Evolutionary conservation across 2,329 filamentous ascomycete species (phyloP).

Genomic region (Zarea fungicola): DNA sequence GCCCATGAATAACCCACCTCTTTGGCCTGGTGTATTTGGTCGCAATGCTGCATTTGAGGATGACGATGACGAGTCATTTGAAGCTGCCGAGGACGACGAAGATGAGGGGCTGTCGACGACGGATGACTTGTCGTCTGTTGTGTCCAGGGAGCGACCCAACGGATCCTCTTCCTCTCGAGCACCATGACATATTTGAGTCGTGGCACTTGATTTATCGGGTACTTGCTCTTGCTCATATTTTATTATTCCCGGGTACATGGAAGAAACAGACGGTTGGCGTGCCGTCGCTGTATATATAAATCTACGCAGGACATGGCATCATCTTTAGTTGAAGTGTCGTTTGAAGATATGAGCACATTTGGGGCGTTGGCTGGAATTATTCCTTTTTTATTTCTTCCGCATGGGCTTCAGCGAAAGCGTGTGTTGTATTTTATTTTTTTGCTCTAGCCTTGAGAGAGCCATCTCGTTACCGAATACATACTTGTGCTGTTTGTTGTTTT

Average conservation of each 20-base stretch:
- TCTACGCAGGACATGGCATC: not conserved
- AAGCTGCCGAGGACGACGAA: conserved; percentile 29
- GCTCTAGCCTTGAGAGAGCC: too few species aligned
- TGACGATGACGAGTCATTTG: conserved; percentile 24
- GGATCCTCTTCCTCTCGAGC: conserved; percentile 3
- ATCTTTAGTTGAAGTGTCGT: not conserved
- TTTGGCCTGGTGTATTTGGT: conserved; percentile 38
- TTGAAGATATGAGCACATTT: not conserved
- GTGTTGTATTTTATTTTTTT: too few species aligned
- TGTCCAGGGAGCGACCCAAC: conserved; percentile 5
- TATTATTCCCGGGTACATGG: too few species aligned
- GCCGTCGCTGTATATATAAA: conserved; percentile 4
- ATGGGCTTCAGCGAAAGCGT: too few species aligned
- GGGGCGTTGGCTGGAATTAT: too few species aligned
- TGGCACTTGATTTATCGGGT: too few species aligned
- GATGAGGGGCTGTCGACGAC: conserved; percentile 24
- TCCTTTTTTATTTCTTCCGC: too few species aligned
- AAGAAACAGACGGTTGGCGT: not conserved
- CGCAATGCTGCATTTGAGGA: conserved; percentile 29
- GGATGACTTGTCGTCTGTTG: conserved; percentile 19
- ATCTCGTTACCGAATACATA: too few species aligned
- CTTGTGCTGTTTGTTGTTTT: too few species aligned
- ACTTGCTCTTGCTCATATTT: too few species aligned
- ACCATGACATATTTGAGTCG: not conserved
- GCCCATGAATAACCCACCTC: conserved; percentile 31